Evolutionary conservation across 2,329 filamentous ascomycete genomes (phyloP), one percentile per base, ranked within the genome.

Genomic region (Fusarium vanettenii): DNA sequence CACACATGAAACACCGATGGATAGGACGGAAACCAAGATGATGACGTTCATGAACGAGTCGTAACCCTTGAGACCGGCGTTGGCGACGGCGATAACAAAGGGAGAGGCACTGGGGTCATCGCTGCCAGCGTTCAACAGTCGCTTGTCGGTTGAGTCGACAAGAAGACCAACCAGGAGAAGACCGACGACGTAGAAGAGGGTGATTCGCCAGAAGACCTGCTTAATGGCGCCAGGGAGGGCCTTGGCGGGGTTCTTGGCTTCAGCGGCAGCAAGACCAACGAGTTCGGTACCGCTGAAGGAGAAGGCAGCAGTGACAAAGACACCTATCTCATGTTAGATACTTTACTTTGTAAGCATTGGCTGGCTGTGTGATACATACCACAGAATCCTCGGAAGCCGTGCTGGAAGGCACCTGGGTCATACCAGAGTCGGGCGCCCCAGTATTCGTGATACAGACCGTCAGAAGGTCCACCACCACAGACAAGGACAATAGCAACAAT

Each of bases 201-300:
- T 88, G 69, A 89, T 89, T 74, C 88, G 87, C 87, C 88, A 89
- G 68, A 89, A 89, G 35, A 89, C 94, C 80, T 97, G 95, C 85
- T 97, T 97, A 78, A 96, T 92, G 6, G 95, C 95, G 2, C 91
- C 92, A 0, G 95, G 95, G 2, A 98, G 88, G 0, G 92, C 90
- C 79, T 93, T 92, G 66, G 90, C 88, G 0, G 93, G 93, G 79
- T 94, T 94, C 11, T 85, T 83, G 0, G 92, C 90, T 82, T 95
- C 93, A 8, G 92, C 92, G 1, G 92, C 92, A 4, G 92, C 92
- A 4, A 95, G 87, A 76, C 92, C 93, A n/a, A 94, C 92, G 3
- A 94, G 85, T 79, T 94, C 93, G 0, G 92, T 94, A 16, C 92
- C 93, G 18, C 90, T 89, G 79, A 94, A 95, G 25, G 92, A 86